These are phyloP conservation scores for Boletus subcaerulescens DNA, from an alignment of 768 basidiomycete species.

Conservation along the genomic window DNA sequence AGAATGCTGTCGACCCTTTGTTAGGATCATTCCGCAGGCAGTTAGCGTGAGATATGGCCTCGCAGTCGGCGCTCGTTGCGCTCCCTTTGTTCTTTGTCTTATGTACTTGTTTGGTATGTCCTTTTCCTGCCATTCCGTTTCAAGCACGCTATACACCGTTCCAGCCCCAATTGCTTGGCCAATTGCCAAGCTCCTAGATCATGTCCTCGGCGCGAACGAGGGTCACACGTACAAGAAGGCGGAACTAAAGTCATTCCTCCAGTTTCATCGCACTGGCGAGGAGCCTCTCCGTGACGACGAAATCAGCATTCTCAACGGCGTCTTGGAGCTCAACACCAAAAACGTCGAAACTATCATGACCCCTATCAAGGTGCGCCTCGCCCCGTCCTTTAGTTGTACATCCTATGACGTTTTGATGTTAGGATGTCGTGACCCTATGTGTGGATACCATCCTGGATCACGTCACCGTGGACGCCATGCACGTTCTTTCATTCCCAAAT, in stretches of 20 bases:
- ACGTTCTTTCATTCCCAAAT: slow-evolving; percentile 21
- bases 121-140: background rate
- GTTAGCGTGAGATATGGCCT: slow-evolving; percentile 78
- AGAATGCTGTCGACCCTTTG: background rate
- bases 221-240: slow-evolving; percentile 79
- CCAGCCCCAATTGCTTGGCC: slow-evolving; percentile 76
- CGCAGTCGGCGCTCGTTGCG: slow-evolving; percentile 72
- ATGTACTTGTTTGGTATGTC: slow-evolving; percentile 59
- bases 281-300: slow-evolving; percentile 78
- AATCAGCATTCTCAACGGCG: slow-evolving; percentile 77
- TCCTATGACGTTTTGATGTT: background rate
- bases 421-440: slow-evolving; percentile 83
- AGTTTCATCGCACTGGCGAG: slow-evolving; percentile 74
- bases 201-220: slow-evolving; percentile 72
- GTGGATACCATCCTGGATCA: slow-evolving; percentile 79
- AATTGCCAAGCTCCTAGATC: slow-evolving; percentile 71
- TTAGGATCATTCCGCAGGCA: slow-evolving; percentile 68
- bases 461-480: slow-evolving; percentile 74
- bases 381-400: background rate
- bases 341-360: slow-evolving; percentile 81
- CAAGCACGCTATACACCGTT: background rate
- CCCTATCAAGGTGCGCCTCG: slow-evolving; percentile 52
- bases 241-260: slow-evolving; percentile 73
- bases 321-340: slow-evolving; percentile 74
- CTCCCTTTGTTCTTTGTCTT: slow-evolving; percentile 67